A percentile compares a stretch with the other conserved stretches of the same genome.
phyloP scores from a whole-genome alignment of 176 grass and related monocot genomes.

The Miscanthus lutarioriparius region DNA sequence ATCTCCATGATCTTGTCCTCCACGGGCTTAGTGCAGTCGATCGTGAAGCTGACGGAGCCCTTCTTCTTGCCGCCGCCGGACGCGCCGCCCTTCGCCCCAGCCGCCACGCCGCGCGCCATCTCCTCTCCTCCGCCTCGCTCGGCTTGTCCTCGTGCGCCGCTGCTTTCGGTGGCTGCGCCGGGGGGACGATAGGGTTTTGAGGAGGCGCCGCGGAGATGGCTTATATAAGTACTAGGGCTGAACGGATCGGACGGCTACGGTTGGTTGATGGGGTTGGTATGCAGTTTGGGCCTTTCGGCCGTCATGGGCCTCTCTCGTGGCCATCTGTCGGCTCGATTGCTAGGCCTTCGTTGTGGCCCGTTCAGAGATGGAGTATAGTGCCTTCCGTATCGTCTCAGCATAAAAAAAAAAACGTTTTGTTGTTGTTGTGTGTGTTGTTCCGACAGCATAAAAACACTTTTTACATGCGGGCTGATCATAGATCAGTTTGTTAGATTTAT shows the following conservation, averaged over 20 bases:
- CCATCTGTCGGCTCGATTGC: not conserved
- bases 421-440: no score
- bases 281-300: not conserved
- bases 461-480: no score
- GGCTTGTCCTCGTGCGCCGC: not conserved
- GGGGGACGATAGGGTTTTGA: slow-evolving; percentile 35
- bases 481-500: no score
- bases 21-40: slow-evolving; percentile 90
- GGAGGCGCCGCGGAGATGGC: not conserved
- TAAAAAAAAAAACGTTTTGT: no score
- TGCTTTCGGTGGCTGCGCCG: slow-evolving; percentile 31
- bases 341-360: no score
- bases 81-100: slow-evolving; percentile 44
- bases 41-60: slow-evolving; percentile 67
- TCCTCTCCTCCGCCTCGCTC: not conserved
- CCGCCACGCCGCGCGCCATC: slow-evolving; percentile 53
- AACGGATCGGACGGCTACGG: slow-evolving; percentile 26
- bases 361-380: no score
- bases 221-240: slow-evolving; percentile 45
- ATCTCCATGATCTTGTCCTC: slow-evolving; percentile 99
- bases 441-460: no score
- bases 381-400: no score
- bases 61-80: slow-evolving; percentile 70
- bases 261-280: not conserved
- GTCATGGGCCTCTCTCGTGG: no score